Conservation (phyloP, 108 stramenopile genomes). For the Mediolabrus comicus region DNA sequence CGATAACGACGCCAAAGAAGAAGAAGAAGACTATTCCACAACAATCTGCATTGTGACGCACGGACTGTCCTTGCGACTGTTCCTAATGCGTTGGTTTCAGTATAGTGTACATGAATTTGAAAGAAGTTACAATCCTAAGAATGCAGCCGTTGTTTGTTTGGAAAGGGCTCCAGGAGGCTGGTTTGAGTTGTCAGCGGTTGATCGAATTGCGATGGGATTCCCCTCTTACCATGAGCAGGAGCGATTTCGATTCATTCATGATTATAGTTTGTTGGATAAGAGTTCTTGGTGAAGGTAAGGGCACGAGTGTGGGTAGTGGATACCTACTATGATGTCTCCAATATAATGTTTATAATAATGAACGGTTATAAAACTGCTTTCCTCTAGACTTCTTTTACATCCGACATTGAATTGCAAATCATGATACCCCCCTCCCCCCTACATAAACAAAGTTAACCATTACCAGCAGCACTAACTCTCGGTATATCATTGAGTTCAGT, state of each 20-base stretch:
- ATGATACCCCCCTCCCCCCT: background rate
- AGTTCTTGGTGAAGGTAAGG: conserved; percentile 14
- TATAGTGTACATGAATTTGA: conserved; percentile 86
- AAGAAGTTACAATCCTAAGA: conserved; percentile 78
- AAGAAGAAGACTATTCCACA: background rate
- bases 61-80: conserved; percentile 75
- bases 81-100: conserved; percentile 89
- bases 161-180: conserved; percentile 14
- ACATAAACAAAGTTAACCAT: conserved; percentile 46
- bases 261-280: conserved; percentile 30
- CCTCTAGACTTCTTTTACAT: too few relatives aligned
- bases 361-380: background rate
- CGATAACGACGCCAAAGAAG: conserved; percentile 31
- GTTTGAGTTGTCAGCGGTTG: conserved; percentile 24
- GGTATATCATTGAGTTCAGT: conserved; percentile 90
- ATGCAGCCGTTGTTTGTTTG: conserved; percentile 74
- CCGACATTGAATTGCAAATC: too few relatives aligned
- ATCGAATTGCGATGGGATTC: conserved; percentile 35
- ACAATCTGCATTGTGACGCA: conserved; percentile 88
- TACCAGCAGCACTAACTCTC: conserved; percentile 75
- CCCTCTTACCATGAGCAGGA: conserved; percentile 26
- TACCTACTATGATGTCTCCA: background rate
- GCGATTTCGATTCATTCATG: conserved; percentile 26
- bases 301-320: background rate
- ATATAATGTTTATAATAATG: background rate